Conservation (phyloP, 2,329 filamentous ascomycete species). For the Elsinoe batatas region DNA sequence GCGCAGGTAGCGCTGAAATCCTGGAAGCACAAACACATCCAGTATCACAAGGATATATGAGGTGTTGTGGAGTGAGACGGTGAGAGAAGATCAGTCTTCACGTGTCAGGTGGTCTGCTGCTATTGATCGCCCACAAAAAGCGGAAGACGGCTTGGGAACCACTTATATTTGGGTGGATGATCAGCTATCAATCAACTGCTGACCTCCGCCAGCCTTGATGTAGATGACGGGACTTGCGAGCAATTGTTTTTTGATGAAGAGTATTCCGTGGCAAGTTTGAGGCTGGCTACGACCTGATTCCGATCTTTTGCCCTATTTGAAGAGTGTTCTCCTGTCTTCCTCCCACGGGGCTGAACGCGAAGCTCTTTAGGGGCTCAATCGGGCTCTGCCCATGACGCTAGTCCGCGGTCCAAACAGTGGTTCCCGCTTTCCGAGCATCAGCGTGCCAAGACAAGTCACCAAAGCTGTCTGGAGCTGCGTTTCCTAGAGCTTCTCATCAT, state of each 20-base stretch:
- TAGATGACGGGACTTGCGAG: not conserved
- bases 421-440: not conserved
- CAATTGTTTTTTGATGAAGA: not conserved
- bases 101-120: constrained; percentile 6
- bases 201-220: not conserved
- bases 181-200: not conserved
- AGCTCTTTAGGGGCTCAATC: not conserved
- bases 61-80: not conserved
- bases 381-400: not conserved
- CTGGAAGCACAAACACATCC: not conserved
- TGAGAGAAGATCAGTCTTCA: constrained; percentile 6
- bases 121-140: not conserved
- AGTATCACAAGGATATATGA: not conserved
- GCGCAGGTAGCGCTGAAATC: not conserved
- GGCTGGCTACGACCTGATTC: constrained; percentile 7
- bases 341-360: not conserved
- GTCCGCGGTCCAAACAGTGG: not conserved
- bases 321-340: constrained; percentile 8
- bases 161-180: not conserved
- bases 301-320: not conserved
- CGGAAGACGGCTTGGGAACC: too few species aligned
- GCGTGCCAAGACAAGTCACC: too few species aligned
- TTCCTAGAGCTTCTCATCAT: not conserved
- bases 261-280: not conserved
- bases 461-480: not conserved